phyloP scores from a whole-genome alignment of 1,284 basidiomycete genomes.

The Schizopora paradoxa region DNA sequence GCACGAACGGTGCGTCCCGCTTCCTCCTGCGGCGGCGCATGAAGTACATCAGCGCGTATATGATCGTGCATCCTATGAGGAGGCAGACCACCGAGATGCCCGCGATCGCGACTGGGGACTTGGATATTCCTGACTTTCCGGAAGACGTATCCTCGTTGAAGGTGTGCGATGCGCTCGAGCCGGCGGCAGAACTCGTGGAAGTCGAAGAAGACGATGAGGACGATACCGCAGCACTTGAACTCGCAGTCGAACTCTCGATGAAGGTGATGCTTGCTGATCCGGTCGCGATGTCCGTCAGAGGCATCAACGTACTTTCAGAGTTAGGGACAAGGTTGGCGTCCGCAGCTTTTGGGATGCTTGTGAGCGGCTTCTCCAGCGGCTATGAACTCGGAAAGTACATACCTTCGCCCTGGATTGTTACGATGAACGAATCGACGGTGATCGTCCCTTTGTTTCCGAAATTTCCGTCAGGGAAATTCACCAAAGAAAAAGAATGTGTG shows the following conservation, averaged over 20 bases:
- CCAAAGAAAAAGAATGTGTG: slow-evolving; percentile 8
- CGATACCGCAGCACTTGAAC: no score
- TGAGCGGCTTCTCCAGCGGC: background rate
- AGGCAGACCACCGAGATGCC: slow-evolving; percentile 5
- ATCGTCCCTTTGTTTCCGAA: slow-evolving; percentile 8
- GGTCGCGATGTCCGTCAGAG: no score
- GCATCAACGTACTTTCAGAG: no score
- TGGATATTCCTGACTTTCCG: slow-evolving; percentile 2
- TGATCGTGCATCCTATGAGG: slow-evolving; percentile 5
- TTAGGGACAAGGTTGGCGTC: no score
- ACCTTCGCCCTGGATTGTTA: slow-evolving; percentile 12
- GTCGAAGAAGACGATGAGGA: slow-evolving; percentile 1
- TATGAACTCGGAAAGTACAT: background rate
- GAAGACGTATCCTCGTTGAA: background rate
- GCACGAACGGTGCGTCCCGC: slow-evolving; percentile 7
- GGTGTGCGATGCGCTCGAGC: background rate
- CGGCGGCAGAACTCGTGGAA: background rate
- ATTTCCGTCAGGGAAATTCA: slow-evolving; percentile 9
- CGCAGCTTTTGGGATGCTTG: no score
- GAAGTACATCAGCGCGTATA: slow-evolving; percentile 16
- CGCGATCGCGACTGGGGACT: slow-evolving; percentile 3
- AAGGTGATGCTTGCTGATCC: no score
- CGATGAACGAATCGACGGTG: slow-evolving; percentile 10
- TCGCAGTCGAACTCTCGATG: no score
- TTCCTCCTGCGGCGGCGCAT: slow-evolving; percentile 12